Evolutionary conservation across 1,284 basidiomycete species (phyloP).

Genomic region (Tilletia indica): DNA sequence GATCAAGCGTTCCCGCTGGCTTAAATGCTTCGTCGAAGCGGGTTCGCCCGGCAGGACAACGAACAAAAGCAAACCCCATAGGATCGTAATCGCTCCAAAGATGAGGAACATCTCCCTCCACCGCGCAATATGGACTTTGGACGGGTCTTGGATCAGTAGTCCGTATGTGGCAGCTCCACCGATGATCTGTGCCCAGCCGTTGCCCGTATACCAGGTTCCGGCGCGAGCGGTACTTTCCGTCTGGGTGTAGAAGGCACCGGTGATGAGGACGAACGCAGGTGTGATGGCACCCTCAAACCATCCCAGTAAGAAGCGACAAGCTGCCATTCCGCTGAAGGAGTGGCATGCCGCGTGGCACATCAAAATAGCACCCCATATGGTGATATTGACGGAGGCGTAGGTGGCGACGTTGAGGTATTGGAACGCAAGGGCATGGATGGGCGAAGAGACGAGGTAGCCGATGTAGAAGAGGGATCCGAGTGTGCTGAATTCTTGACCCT

Average conservation of each 20-base stretch:
- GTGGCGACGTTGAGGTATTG: conserved; percentile 42
- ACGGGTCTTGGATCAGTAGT: conserved; percentile 32
- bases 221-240: conserved; percentile 40
- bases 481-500: conserved; percentile 47
- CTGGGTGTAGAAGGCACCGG: conserved; percentile 42
- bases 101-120: conserved; percentile 51
- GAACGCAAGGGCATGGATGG: conserved; percentile 35
- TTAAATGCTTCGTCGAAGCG: conserved; percentile 48
- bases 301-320: conserved; percentile 50
- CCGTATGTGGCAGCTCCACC: conserved; percentile 44
- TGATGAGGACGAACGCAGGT: conserved; percentile 42
- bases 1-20: conserved; percentile 61
- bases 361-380: conserved; percentile 37
- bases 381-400: conserved; percentile 37
- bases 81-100: conserved; percentile 39
- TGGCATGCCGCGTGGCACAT: conserved; percentile 42
- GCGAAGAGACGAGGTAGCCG: conserved; percentile 39
- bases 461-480: conserved; percentile 49
- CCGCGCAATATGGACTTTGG: conserved; percentile 19
- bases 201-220: conserved; percentile 42
- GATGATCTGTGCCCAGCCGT: conserved; percentile 48
- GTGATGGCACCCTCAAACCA: conserved; percentile 45
- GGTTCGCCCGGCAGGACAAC: conserved; percentile 38
- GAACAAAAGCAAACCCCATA: conserved; percentile 28
- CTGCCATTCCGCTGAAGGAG: conserved; percentile 42